Base-by-base conservation (phyloP, 257 asterid genomes). In the Ilex aquifolium region DNA sequence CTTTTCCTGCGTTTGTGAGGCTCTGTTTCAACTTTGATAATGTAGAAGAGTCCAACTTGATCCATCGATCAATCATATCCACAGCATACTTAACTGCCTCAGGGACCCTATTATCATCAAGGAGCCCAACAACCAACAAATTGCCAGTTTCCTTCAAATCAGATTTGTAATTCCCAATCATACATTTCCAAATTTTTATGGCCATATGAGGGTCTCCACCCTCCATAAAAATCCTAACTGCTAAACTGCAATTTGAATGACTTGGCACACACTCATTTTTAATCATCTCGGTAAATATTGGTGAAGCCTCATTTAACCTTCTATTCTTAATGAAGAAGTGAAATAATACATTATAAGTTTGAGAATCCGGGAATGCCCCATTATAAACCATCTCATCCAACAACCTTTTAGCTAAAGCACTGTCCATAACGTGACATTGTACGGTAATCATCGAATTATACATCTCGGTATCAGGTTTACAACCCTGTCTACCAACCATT, bases 71-170 rank as follows among this genome's bases (percentile, higher is more conserved):
- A 16, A 87, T 84, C 81, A 87, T 85, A 61, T 80, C 90, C 77
- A 79, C 88, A 8, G 88, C 88, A 65, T 80, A 84, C 70, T 82
- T 82, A 51, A 82, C 80, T 5, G 92, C 86, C 74, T 87, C 95
- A 2, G 91, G 88, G 59, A 87, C 66, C 54, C 86, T 61, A 62
- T 71, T 74, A 77, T 75, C 62, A 59, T 76, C 82, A 31, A 79
- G 75, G 48, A 87, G 90, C 64, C 85, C 80, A 61, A 68, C 65
- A 60, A 87, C 83, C 78, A 87, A 74, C 59, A 75, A 62, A 66
- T 84, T 87, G 29, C 88, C 89, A 1, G 90, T 83, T 69, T 84
- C 92, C 53, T 84, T 92, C 90, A 87, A 80, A 73, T 80, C 90
- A 10, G 73, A 73, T 32, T 17, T 65, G 69, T 77, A 87, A 65